Conservation (phyloP, 2,329 filamentous ascomycete species). For the Claviceps cyperi region DNA sequence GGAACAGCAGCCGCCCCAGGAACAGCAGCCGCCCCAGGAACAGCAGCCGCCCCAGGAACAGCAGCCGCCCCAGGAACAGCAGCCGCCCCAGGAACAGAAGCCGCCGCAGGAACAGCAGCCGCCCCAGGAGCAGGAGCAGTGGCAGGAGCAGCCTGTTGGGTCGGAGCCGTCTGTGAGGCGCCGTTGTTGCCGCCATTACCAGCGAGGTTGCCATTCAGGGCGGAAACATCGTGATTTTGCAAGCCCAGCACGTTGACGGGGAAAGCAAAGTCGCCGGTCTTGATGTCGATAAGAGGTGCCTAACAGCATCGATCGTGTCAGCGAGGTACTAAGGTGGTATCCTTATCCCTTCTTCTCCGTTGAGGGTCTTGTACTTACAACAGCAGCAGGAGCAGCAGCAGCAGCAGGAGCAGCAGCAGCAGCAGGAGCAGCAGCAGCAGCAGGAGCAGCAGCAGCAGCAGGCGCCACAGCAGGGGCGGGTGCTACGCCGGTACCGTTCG, state of each 20-base stretch:
- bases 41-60: background rate
- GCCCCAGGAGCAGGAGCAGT: background rate
- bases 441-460: too few relatives aligned
- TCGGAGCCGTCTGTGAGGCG: background rate
- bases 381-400: background rate
- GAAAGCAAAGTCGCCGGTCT: background rate
- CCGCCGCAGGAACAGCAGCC: background rate
- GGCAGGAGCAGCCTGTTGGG: background rate
- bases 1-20: background rate
- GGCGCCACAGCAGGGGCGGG: too few relatives aligned
- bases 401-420: background rate
- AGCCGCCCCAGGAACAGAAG: background rate
- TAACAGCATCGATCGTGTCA: background rate
- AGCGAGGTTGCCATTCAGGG: background rate
- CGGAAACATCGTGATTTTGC: background rate
- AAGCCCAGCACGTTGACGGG: slow-evolving; percentile 1
- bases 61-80: background rate
- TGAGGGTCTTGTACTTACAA: too few relatives aligned
- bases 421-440: background rate
- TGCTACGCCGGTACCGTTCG: too few relatives aligned
- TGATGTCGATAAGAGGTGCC: background rate
- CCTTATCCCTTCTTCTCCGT: too few relatives aligned
- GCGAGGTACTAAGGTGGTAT: background rate
- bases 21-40: background rate
- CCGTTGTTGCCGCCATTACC: background rate